These are phyloP conservation scores for Mortierella sp. DNA, from an alignment of 371 early-diverging fungal species.

Conservation along the genomic window DNA sequence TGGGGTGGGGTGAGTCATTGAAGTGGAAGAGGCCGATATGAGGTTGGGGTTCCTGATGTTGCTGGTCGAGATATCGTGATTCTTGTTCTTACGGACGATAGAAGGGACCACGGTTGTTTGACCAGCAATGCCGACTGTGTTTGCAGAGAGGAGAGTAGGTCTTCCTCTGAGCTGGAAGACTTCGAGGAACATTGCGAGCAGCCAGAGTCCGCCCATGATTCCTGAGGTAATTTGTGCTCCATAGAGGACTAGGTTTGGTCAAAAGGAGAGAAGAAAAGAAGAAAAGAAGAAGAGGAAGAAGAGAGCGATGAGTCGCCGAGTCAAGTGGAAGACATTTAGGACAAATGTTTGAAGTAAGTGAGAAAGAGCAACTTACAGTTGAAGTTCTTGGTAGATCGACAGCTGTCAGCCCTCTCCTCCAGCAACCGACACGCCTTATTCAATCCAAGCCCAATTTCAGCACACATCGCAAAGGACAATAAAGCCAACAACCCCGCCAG, in stretches of 20 bases:
- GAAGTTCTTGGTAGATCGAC: slow-evolving; percentile 23
- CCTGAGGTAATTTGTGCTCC: slow-evolving; percentile 42
- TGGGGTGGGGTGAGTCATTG: neutral
- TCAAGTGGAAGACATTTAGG: neutral
- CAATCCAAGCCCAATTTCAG: slow-evolving; percentile 44
- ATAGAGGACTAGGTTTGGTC: slow-evolving; percentile 25
- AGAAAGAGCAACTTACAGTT: slow-evolving; percentile 24
- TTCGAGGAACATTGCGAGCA: slow-evolving; percentile 31
- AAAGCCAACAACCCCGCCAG: neutral
- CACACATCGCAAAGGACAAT: slow-evolving; percentile 41
- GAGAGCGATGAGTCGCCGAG: neutral
- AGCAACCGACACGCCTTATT: slow-evolving; percentile 37
- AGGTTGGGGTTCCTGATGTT: neutral
- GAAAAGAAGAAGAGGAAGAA: neutral
- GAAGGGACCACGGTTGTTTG: slow-evolving; percentile 13
- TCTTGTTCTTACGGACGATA: neutral
- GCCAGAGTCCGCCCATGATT: slow-evolving; percentile 32
- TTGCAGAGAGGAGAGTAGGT: neutral
- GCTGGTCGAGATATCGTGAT: neutral
- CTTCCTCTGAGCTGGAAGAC: slow-evolving; percentile 32
- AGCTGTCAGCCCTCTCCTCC: neutral
- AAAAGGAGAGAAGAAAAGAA: neutral
- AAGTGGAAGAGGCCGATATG: neutral
- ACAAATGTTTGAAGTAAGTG: neutral
- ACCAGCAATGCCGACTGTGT: neutral